A percentile compares a stretch with the other conserved stretches of the same genome.
These are phyloP conservation scores for Datisca glomerata DNA, from an alignment of 306 rosid genomes.

Conservation along the genomic window DNA sequence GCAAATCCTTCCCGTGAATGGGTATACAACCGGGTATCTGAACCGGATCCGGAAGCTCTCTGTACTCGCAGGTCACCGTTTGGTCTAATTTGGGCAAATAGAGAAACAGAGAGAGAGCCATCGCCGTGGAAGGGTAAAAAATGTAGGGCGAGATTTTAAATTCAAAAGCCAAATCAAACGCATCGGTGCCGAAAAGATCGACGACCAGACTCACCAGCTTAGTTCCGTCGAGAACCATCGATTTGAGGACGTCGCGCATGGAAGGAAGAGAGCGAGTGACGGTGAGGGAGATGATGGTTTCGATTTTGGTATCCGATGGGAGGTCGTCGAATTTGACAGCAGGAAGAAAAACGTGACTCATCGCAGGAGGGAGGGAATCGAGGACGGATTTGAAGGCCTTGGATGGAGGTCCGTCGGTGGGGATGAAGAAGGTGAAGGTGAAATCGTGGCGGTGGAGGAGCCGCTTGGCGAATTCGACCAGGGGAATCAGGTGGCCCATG, in stretches of 20 bases:
- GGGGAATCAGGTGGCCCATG: constrained; percentile 75
- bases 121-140: constrained; percentile 31
- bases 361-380: constrained; percentile 12
- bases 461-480: constrained; percentile 39
- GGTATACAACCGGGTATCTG: constrained; percentile 37
- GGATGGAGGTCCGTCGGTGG: constrained; percentile 33
- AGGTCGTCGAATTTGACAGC: constrained; percentile 22
- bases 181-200: constrained; percentile 51
- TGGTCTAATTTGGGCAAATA: no score
- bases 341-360: constrained; percentile 21
- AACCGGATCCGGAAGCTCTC: constrained; percentile 32
- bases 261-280: constrained; percentile 16
- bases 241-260: not conserved
- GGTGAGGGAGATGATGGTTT: constrained; percentile 22
- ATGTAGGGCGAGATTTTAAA: constrained; percentile 20
- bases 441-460: constrained; percentile 19
- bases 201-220: constrained; percentile 19
- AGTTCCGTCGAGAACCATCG: not conserved
- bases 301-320: constrained; percentile 10
- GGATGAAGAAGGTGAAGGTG: constrained; percentile 33
- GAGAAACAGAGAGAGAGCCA: constrained; percentile 21
- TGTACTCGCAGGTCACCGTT: constrained; percentile 21
- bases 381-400: constrained; percentile 39
- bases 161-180: constrained; percentile 28
- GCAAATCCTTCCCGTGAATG: constrained; percentile 27